A percentile compares a stretch with the other conserved stretches of the same genome.
phyloP scores from a whole-genome alignment of 345 rosid species.

The Stellera chamaejasme region DNA sequence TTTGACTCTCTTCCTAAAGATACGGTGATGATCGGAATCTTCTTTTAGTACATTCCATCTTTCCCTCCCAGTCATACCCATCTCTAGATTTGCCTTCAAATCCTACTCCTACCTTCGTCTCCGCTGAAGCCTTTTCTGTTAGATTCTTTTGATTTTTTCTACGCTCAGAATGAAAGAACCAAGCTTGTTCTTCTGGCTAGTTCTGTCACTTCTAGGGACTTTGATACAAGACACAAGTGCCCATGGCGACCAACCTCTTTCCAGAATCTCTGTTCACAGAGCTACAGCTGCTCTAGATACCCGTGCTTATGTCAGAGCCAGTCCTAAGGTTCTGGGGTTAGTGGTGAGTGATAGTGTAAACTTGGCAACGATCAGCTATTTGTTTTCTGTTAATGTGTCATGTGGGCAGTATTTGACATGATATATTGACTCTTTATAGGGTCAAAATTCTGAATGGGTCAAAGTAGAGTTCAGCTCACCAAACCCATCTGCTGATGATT shows the following conservation, averaged over 20 bases:
- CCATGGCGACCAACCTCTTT: slow-evolving; percentile 50
- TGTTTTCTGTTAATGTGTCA: too few relatives aligned
- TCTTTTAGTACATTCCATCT: slow-evolving; percentile 6
- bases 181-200: slow-evolving; percentile 17
- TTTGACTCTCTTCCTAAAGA: neutral
- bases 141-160: neutral
- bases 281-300: slow-evolving; percentile 23
- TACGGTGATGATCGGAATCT: slow-evolving; percentile 4
- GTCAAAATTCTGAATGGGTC: slow-evolving; percentile 47
- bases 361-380: too few relatives aligned
- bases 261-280: slow-evolving; percentile 39
- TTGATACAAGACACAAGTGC: slow-evolving; percentile 31
- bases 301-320: slow-evolving; percentile 41
- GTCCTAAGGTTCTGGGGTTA: slow-evolving; percentile 44
- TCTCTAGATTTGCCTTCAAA: neutral
- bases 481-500: slow-evolving; percentile 52
- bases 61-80: neutral
- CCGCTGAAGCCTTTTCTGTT: neutral
- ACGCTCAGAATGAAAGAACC: slow-evolving; percentile 16
- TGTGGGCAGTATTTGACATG: too few relatives aligned
- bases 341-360: slow-evolving; percentile 20
- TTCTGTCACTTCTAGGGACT: slow-evolving; percentile 30
- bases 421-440: slow-evolving; percentile 21
- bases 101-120: neutral
- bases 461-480: slow-evolving; percentile 37